These are phyloP conservation scores for Salix koriyanagi DNA, from an alignment of 345 rosid genomes.

Conservation along the genomic window DNA sequence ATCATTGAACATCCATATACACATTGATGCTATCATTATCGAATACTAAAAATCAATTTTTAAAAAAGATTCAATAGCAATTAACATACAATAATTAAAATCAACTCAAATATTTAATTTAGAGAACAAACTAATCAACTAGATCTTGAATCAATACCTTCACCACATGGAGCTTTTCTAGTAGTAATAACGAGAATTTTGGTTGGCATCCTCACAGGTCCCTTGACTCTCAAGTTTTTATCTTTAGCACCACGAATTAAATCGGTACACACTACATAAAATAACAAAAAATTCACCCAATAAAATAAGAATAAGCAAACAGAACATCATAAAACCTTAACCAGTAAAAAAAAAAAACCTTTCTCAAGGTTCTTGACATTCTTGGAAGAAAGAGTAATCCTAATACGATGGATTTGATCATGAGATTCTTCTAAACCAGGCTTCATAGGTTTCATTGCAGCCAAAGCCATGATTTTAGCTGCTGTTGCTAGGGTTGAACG, in stretches of 20 bases:
- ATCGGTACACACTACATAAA: neutral
- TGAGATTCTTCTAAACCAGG: conserved; percentile 52
- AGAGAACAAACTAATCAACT: neutral
- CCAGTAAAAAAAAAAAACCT: conserved; percentile 18
- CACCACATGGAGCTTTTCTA: neutral
- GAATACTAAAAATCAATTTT: too few species aligned
- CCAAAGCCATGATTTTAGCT: neutral
- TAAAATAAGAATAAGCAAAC: neutral
- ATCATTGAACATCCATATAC: neutral
- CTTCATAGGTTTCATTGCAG: conserved; percentile 24
- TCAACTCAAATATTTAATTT: neutral
- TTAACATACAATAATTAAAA: neutral
- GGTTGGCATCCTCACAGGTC: neutral
- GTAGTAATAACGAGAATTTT: neutral
- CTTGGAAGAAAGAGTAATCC: conserved; percentile 63
- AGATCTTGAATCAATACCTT: neutral
- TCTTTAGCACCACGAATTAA: neutral
- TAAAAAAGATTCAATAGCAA: neutral
- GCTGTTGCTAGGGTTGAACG: neutral
- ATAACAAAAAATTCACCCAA: neutral
- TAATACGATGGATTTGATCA: conserved; percentile 53
- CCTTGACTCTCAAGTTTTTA: neutral
- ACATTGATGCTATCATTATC: neutral
- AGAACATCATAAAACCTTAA: neutral
- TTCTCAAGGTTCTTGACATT: conserved; percentile 63